Evolutionary conservation across 495 filamentous ascomycete species (phyloP), one percentile per base, ranked within the genome.

Genomic region (Neurospora africana): DNA sequence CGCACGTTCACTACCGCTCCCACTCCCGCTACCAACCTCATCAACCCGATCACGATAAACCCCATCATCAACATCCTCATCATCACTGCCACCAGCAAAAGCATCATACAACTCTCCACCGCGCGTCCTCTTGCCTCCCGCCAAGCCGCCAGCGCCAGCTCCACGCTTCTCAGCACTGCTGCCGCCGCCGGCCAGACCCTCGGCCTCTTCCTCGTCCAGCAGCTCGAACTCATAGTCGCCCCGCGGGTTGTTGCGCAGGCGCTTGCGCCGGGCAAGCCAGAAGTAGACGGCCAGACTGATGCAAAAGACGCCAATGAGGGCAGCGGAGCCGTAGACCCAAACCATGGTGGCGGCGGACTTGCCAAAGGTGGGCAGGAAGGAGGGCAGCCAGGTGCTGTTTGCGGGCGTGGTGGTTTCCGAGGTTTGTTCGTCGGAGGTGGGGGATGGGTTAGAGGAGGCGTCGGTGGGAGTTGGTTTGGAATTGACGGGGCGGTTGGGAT

Each of bases 191-290:
- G 78, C 75, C 10, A 83, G 72, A 61, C 82, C 92, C 43, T 89
- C 85, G 17, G 88, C 89, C 75, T 97, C 95, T 10, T 93, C 90
- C 74, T 94, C 89, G 74, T 94, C 89, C 37, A 99, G 87, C 76
- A 97, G 88, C 79, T 97, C 95, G 74, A 99, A 99, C 75, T 97
- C 94, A 77, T 98, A 99, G 80, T 93, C 90, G 76, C 95, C 92
- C 47, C 92, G 89, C 35, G 87, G 83, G 81, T 90, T 91, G 78
- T 91, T 92, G 69, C 89, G 87, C 41, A 90, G 84, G 43, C 91
- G 89, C 82, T 91, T 92, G 73, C 91, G 88, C 40, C 93, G 90
- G 67, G 93, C 89, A 19, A 94, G 83, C 76, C 87, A 91, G 75
- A 96, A 86, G 83, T 95, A 98, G 39, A 90, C 82, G 44, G 89